A percentile compares a stretch with the other conserved stretches of the same genome.
Conservation (phyloP, 306 rosid species). For the Acmispon strigosus region DNA sequence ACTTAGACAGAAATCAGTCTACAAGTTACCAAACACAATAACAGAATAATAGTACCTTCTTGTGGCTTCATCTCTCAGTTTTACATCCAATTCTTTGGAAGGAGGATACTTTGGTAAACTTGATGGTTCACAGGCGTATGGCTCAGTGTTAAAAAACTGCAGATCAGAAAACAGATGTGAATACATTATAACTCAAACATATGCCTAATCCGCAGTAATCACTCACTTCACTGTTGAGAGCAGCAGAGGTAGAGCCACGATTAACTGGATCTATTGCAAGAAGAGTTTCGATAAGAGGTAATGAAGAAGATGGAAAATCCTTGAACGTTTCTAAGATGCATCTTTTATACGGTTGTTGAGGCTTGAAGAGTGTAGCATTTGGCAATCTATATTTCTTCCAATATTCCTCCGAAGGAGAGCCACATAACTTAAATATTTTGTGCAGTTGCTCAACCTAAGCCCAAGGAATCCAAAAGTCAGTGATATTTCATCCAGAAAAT, state of each 20-base stretch:
- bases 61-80: constrained; percentile 77
- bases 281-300: constrained; percentile 70
- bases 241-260: constrained; percentile 56
- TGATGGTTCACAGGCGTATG: constrained; percentile 75
- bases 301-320: constrained; percentile 70
- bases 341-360: constrained; percentile 78
- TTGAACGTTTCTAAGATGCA: constrained; percentile 50
- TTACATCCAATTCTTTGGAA: constrained; percentile 77
- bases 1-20: constrained; percentile 9
- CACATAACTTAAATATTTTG: constrained; percentile 87
- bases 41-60: constrained; percentile 49
- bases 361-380: constrained; percentile 88
- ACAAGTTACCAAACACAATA: constrained; percentile 5
- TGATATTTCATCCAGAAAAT: constrained; percentile 22
- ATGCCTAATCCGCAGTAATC: background rate
- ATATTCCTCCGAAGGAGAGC: constrained; percentile 83
- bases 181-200: constrained; percentile 3
- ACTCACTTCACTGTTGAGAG: constrained; percentile 70
- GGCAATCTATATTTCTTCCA: constrained; percentile 88
- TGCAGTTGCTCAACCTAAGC: constrained; percentile 85
- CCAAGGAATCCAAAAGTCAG: constrained; percentile 12
- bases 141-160: constrained; percentile 74
- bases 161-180: constrained; percentile 21
- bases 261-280: constrained; percentile 65
- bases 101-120: constrained; percentile 84